Conservation (phyloP, 1,284 basidiomycete genomes). For the Microbotryomycetes sp. region DNA sequence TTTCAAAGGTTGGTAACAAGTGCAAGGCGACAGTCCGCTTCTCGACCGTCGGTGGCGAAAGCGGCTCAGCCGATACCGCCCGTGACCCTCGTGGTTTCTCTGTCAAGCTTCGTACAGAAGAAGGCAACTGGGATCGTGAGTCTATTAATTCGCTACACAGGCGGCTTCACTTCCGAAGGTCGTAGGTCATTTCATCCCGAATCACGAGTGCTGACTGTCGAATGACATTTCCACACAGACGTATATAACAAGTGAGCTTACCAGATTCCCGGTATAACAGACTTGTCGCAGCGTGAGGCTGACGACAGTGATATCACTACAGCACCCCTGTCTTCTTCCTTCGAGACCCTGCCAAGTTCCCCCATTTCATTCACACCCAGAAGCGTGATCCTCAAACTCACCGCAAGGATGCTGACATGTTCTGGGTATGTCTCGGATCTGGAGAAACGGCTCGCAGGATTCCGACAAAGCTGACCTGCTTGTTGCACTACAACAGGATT, state of each 20-base stretch:
- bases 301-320: no score
- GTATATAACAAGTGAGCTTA: constrained; percentile 27
- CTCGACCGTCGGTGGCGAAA: constrained; percentile 65
- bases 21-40: constrained; percentile 70
- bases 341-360: constrained; percentile 50
- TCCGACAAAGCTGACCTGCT: no score
- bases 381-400: constrained; percentile 87
- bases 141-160: no score
- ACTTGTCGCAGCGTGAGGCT: no score
- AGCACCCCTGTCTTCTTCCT: constrained; percentile 41
- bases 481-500: no score
- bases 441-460: background rate
- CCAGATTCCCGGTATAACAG: no score
- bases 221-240: no score
- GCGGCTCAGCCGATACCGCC: constrained; percentile 79
- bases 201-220: no score
- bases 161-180: no score
- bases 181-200: no score
- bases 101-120: constrained; percentile 78
- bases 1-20: constrained; percentile 64
- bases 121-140: constrained; percentile 87
- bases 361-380: constrained; percentile 88
- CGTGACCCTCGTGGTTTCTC: constrained; percentile 90
- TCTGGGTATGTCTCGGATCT: constrained; percentile 1
- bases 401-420: constrained; percentile 59